A percentile compares a stretch with the other conserved stretches of the same genome.
Evolutionary conservation across 176 grass and related monocot genomes (phyloP).

Genomic region (Cocos nucifera): DNA sequence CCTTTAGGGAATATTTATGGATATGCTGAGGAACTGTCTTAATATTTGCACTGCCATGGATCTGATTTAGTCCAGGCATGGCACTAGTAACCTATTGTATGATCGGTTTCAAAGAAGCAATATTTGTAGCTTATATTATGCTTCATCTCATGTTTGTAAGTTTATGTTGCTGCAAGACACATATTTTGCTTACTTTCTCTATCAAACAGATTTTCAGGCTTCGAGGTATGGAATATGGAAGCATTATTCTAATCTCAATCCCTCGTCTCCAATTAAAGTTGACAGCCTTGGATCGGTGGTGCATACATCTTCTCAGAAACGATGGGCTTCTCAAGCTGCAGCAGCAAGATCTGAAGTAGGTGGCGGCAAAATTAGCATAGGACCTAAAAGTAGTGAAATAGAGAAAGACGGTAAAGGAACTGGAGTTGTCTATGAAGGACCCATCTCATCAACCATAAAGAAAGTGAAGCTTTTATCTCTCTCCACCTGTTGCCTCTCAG

Average conservation of each 20-base stretch:
- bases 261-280: constrained; percentile 10
- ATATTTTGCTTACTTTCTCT: too few species aligned
- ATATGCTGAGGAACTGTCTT: too few species aligned
- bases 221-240: constrained; percentile 23
- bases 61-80: too few species aligned
- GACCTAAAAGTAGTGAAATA: constrained; percentile 47
- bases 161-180: too few species aligned
- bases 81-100: too few species aligned
- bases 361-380: constrained; percentile 74
- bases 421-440: constrained; percentile 54
- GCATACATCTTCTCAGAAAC: constrained; percentile 29
- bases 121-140: too few species aligned
- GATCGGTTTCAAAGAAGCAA: too few species aligned
- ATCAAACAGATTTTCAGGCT: constrained; percentile 34
- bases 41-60: too few species aligned
- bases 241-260: constrained; percentile 33
- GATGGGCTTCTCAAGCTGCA: constrained; percentile 50
- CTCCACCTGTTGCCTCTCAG: constrained; percentile 88
- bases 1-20: too few species aligned
- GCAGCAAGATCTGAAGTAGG: constrained; percentile 37
- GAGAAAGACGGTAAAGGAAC: constrained; percentile 42
- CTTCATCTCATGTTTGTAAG: too few species aligned
- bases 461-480: constrained; percentile 99
- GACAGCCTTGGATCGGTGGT: neutral
- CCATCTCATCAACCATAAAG: constrained; percentile 93